Base-by-base conservation (phyloP, 192 early-diverging fungal species). In the Nowakowskiella sp. region DNA sequence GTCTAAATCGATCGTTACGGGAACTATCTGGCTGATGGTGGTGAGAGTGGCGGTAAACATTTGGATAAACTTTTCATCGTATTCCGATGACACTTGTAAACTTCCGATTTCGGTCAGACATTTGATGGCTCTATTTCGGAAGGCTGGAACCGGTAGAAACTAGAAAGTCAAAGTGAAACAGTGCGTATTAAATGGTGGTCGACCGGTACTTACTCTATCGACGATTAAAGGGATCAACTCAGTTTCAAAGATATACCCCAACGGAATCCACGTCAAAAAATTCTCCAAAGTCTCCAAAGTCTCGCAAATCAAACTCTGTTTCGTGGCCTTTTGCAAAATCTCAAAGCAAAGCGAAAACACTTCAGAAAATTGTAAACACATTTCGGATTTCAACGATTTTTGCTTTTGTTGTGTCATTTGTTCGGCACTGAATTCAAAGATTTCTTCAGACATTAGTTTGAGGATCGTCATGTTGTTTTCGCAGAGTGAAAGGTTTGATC, bases 401-500 rank as follows among this genome's bases (percentile, higher is more conserved):
- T 88, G 85, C 72, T 96, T 97, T 39, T 80, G 72, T 65, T 94
- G 91, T 4, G 92, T 95, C 91, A 99, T 92, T 68, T 95, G 91
- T 73, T 99, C 96, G 25, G 91, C 89, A 28, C 91, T 94, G 65
- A 84, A 99, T 65, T 99, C 96, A 65, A 99, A 99, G 56, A 99
- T 93, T 66, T 99, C 96, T 69, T 99, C 96, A 62, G 92, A 94
- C 29, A 99, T 76, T 28, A 99, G 73, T 60, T 99, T 97, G 34
- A 99, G 74, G 57, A 99, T 99, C 32, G 84, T 86, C 94, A 99
- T 99, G 74, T 97, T 99, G 78, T 99, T 99, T 63, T 97, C 94
- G 64, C 96, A 99, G 8, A 99, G 71, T 3, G 91, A 72, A 7
- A 97, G 68, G 57, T 89, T 97, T 16, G 84, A 80, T 62, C 88